Conservation (phyloP, 768 basidiomycete species). For the Mycena maculata region DNA sequence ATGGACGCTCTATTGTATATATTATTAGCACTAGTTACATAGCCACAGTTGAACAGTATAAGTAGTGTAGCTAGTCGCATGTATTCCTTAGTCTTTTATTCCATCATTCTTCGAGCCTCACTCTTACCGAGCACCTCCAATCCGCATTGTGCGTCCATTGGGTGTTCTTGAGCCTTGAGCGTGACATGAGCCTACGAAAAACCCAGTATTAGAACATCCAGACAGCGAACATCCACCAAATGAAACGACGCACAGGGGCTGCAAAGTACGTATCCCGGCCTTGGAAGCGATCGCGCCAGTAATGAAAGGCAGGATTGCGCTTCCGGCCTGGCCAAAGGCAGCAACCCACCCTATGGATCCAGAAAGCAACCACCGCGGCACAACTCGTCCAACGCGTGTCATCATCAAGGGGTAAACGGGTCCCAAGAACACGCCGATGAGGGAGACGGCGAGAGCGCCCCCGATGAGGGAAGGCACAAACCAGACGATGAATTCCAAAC, state of each 20-base stretch:
- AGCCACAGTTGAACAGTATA: too few relatives aligned
- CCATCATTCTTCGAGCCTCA: too few relatives aligned
- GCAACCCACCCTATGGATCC: slow-evolving; percentile 76
- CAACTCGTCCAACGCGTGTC: slow-evolving; percentile 72
- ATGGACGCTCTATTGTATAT: too few relatives aligned
- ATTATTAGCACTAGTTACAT: too few relatives aligned
- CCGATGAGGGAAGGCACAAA: slow-evolving; percentile 75
- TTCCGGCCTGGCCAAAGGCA: slow-evolving; percentile 76
- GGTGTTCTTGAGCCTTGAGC: too few relatives aligned
- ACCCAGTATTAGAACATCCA: not conserved
- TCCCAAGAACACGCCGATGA: slow-evolving; percentile 75
- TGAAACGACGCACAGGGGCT: slow-evolving; percentile 64
- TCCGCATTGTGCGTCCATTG: too few relatives aligned
- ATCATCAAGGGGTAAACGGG: slow-evolving; percentile 82
- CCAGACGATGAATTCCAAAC: slow-evolving; percentile 77
- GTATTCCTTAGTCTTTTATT: too few relatives aligned
- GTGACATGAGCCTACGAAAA: too few relatives aligned
- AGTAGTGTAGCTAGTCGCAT: too few relatives aligned
- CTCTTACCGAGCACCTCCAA: too few relatives aligned
- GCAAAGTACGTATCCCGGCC: slow-evolving; percentile 68
- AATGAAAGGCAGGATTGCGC: slow-evolving; percentile 77
- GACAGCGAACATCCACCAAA: too few relatives aligned
- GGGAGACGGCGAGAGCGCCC: slow-evolving; percentile 69
- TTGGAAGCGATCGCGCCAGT: slow-evolving; percentile 74
- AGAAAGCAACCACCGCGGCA: slow-evolving; percentile 77